Conservation (phyloP, 805 yeast genomes). For the Suhomyces tanzawaensis region DNA sequence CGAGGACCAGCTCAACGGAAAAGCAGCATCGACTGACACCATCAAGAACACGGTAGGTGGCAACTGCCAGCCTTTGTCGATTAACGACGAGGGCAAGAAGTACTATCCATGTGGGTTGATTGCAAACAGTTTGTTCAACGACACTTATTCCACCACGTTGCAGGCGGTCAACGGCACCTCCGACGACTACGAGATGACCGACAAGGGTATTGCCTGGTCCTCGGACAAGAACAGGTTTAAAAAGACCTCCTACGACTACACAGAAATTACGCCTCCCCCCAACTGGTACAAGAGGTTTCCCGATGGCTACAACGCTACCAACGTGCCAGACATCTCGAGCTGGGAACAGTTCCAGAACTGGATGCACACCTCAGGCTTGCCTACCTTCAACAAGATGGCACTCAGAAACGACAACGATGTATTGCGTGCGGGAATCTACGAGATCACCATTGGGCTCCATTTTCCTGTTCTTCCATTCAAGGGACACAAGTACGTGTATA, state of each 20-base stretch:
- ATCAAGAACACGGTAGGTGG: constrained; percentile 44
- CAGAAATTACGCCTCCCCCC: constrained; percentile 44
- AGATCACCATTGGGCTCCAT: constrained; percentile 65
- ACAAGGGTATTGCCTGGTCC: constrained; percentile 42
- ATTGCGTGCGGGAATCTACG: constrained; percentile 58
- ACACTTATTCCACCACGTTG: constrained; percentile 47
- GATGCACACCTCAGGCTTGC: constrained; percentile 45
- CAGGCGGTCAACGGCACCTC: constrained; percentile 37
- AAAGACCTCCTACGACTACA: constrained; percentile 37
- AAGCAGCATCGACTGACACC: constrained; percentile 31
- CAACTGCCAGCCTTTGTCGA: constrained; percentile 43
- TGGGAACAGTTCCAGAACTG: constrained; percentile 48
- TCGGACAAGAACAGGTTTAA: constrained; percentile 38
- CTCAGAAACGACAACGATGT: constrained; percentile 59
- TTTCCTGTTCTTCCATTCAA: constrained; percentile 72
- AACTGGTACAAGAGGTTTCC: constrained; percentile 45
- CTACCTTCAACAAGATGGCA: constrained; percentile 48
- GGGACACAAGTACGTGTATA: constrained; percentile 64
- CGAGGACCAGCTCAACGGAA: constrained; percentile 43
- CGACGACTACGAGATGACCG: constrained; percentile 32
- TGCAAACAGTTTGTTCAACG: constrained; percentile 79
- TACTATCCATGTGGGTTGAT: constrained; percentile 82
- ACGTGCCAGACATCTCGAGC: constrained; percentile 42
- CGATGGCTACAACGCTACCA: constrained; percentile 41
- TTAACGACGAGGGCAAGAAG: constrained; percentile 43